Conservation (phyloP, 805 yeast species). For the Pichia membranifaciens region DNA sequence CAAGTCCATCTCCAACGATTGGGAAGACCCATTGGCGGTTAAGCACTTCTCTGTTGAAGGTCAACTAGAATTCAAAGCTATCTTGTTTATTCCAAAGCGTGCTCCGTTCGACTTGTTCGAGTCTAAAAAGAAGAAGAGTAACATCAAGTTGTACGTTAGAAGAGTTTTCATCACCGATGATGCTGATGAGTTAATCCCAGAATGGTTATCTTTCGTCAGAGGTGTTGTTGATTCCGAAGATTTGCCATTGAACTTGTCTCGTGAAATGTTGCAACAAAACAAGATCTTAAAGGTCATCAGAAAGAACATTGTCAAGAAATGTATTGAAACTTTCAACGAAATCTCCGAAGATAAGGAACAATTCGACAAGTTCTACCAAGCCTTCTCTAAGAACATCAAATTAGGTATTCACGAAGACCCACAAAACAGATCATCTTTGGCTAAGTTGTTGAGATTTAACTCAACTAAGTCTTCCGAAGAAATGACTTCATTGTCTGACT, state of each 20-base stretch:
- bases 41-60: conserved; percentile 99
- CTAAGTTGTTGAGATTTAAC: conserved; percentile 94
- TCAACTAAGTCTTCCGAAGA: conserved; percentile 95
- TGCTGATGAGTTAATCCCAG: conserved; percentile 98
- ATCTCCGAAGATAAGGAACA: conserved; percentile 98
- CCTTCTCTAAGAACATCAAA: conserved; percentile 96
- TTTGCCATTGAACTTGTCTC: conserved; percentile 97
- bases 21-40: conserved; percentile 99
- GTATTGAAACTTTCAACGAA: conserved; percentile 98
- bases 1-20: conserved; percentile 98
- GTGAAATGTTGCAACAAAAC: conserved; percentile 99
- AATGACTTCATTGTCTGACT: conserved; percentile 89
- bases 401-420: conserved; percentile 99
- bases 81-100: conserved; percentile 95
- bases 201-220: conserved; percentile 94
- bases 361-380: conserved; percentile 96
- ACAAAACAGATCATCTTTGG: conserved; percentile 92
- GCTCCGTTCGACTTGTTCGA: conserved; percentile 99
- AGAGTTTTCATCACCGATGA: conserved; percentile 99
- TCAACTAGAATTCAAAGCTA: conserved; percentile 98
- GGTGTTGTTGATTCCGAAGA: conserved; percentile 99
- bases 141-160: conserved; percentile 97
- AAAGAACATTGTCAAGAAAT: conserved; percentile 98
- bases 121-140: conserved; percentile 97
- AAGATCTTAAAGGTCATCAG: conserved; percentile 98